phyloP scores from a whole-genome alignment of 495 filamentous ascomycete genomes.

The Parachaetomium inaequale region DNA sequence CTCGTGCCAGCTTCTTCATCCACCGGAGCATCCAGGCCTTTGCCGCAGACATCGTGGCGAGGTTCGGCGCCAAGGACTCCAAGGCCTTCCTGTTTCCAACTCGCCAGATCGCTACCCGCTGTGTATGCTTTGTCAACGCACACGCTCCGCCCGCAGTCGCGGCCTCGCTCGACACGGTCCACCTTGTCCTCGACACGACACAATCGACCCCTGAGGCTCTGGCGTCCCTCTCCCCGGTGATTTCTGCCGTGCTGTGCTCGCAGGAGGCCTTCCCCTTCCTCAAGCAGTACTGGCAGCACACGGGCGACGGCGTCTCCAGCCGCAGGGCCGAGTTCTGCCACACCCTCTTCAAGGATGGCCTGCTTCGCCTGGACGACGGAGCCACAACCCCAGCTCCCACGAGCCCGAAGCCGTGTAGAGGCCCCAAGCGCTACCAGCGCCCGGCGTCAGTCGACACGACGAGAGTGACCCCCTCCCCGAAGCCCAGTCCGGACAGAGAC shows the following conservation, averaged over 20 bases:
- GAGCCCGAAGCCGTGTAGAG: slow-evolving; percentile 53
- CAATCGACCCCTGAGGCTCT: slow-evolving; percentile 47
- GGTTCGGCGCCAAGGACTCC: slow-evolving; percentile 58
- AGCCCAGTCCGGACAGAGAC: slow-evolving; percentile 10
- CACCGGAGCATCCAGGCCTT: slow-evolving; percentile 78
- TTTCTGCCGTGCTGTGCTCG: slow-evolving; percentile 72
- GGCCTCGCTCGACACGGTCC: slow-evolving; percentile 57
- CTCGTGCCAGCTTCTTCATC: slow-evolving; percentile 73
- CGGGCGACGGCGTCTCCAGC: slow-evolving; percentile 91
- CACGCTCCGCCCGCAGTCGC: slow-evolving; percentile 48
- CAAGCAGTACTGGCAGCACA: slow-evolving; percentile 94
- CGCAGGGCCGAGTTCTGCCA: slow-evolving; percentile 88
- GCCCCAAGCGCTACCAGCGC: slow-evolving; percentile 69
- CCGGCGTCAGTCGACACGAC: slow-evolving; percentile 48
- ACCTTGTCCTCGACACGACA: slow-evolving; percentile 58
- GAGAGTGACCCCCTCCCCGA: slow-evolving; percentile 15
- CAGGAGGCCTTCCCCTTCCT: slow-evolving; percentile 61
- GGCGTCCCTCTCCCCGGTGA: slow-evolving; percentile 38
- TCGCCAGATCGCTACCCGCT: slow-evolving; percentile 59
- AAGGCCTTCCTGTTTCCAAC: slow-evolving; percentile 81
- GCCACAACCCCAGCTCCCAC: slow-evolving; percentile 18
- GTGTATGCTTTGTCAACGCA: slow-evolving; percentile 64
- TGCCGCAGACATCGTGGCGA: slow-evolving; percentile 60
- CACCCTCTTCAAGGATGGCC: slow-evolving; percentile 63
- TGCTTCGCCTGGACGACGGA: slow-evolving; percentile 54